Base-by-base conservation (phyloP, 148 eudicot species). In the Limonium bicolor region DNA sequence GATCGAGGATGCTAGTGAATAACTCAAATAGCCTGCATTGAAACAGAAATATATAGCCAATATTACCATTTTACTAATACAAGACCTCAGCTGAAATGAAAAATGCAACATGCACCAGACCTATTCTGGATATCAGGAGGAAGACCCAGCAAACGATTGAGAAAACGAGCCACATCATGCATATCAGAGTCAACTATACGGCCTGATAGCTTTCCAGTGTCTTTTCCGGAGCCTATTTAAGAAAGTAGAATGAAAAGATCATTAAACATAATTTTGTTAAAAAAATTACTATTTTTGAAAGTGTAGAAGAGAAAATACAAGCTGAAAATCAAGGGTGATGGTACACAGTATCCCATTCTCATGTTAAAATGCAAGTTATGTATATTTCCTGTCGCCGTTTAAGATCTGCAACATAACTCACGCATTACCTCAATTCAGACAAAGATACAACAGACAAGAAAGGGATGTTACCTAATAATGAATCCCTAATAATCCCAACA, bases 181-280 rank as follows among this genome's bases (percentile, higher is more conserved):
- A 90, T 84, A 70, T 90, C 99, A 15, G 93, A 80, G 65, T 90
- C 99, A 59, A 75, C 69, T 66, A 90, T 90, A 44, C 87, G 93
- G 23, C 94, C 94, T 56, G 81, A 66, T 56, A 63, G 15, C 63
- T 76, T 90, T 43, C 84, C 79, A 34, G 80, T 46, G 41, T 90
- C 99, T 67, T 84, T 90, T 31, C 82, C 95, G 59, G 55, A 72
- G 56, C 58, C 99, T 85, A 33, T 27, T 14, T n/a, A 52, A 28
- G 44, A 11, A 51, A 25, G 6, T 24, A 30, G 26, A 7, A 21
- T 30, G 11, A 29, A 34, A 11, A 3, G 2, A 22, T 18, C 23
- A n/a, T 9, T 16, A 36, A 17, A 50, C 15, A 36, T 22, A 34
- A 7, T 7, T 9, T 9, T 23, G 16, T 34, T 7, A 22, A n/a